These are phyloP conservation scores for Metarhizium sp. DNA, from an alignment of 2,329 filamentous ascomycete genomes.

Conservation along the genomic window DNA sequence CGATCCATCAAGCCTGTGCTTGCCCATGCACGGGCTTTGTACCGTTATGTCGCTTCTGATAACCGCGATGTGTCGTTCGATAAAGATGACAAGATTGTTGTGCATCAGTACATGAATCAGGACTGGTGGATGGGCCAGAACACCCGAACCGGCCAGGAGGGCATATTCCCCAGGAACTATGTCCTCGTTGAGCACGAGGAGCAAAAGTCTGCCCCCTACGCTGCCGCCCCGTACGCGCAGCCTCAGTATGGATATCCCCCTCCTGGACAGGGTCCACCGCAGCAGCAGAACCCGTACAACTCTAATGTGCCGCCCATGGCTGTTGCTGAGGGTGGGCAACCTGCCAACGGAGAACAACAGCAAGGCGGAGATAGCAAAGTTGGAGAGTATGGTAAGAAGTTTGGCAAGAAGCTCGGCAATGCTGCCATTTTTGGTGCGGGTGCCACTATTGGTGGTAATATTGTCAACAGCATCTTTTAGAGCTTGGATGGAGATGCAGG, in stretches of 20 bases:
- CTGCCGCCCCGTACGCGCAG: conserved; percentile 25
- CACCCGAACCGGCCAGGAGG: conserved; percentile 70
- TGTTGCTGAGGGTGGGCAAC: conserved; percentile 47
- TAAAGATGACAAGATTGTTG: conserved; percentile 69
- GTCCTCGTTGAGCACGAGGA: conserved; percentile 63
- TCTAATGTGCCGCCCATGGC: conserved; percentile 66
- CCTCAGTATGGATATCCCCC: conserved; percentile 20
- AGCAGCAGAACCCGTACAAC: conserved; percentile 54
- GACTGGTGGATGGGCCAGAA: conserved; percentile 96
- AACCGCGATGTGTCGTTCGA: conserved; percentile 73
- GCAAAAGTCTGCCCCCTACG: conserved; percentile 26
- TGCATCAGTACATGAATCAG: conserved; percentile 88
- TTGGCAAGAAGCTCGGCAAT: conserved; percentile 82
- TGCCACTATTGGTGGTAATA: conserved; percentile 79
- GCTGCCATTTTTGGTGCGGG: conserved; percentile 85
- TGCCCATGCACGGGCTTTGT: conserved; percentile 69
- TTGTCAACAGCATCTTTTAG: conserved; percentile 86
- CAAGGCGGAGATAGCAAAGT: conserved; percentile 48
- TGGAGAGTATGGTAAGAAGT: conserved; percentile 77
- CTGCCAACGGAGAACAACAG: conserved; percentile 28
- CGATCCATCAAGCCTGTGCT: conserved; percentile 48
- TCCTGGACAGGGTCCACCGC: conserved; percentile 26
- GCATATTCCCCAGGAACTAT: conserved; percentile 93
- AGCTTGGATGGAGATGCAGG: not conserved
- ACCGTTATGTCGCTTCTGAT: conserved; percentile 71